Evolutionary conservation across 2,329 filamentous ascomycete species (phyloP).

Genomic region (Diaporthe sp.): DNA sequence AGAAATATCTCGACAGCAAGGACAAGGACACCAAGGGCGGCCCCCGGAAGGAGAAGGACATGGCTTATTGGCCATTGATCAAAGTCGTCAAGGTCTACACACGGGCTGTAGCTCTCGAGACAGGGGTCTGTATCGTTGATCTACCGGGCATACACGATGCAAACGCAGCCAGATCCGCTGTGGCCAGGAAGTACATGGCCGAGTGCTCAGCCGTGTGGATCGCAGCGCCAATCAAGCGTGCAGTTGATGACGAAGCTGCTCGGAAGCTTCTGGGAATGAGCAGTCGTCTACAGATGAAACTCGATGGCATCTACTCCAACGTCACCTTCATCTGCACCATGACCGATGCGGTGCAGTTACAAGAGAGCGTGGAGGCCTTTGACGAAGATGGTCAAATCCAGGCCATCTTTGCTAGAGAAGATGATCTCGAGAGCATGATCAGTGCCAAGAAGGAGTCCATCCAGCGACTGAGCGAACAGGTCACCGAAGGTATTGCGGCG

Average conservation of each 20-base stretch:
- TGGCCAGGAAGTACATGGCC: constrained; percentile 72
- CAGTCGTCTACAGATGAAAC: constrained; percentile 71
- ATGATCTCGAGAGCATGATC: too few relatives aligned
- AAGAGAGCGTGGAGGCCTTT: constrained; percentile 4
- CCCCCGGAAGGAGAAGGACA: constrained; percentile 43
- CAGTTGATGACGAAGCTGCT: constrained; percentile 72
- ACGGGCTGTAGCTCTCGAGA: constrained; percentile 49
- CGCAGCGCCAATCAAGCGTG: constrained; percentile 72
- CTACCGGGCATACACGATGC: constrained; percentile 71
- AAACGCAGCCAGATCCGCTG: constrained; percentile 70
- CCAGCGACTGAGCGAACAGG: too few relatives aligned
- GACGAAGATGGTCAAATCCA: constrained; percentile 29
- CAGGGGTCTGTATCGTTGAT: constrained; percentile 50
- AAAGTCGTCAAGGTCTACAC: constrained; percentile 61
- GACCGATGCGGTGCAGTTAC: constrained; percentile 52
- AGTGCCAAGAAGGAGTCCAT: too few relatives aligned
- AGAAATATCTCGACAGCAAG: constrained; percentile 68
- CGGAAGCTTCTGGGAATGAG: constrained; percentile 67
- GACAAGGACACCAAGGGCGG: constrained; percentile 50
- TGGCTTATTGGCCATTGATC: constrained; percentile 64
- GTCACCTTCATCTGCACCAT: constrained; percentile 76
- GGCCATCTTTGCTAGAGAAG: not conserved
- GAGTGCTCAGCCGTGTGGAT: constrained; percentile 72
- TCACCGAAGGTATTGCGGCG: too few relatives aligned
- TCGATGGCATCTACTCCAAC: constrained; percentile 66